phyloP scores from a whole-genome alignment of 2,329 filamentous ascomycete species.

The Pseudopyricularia javanii region DNA sequence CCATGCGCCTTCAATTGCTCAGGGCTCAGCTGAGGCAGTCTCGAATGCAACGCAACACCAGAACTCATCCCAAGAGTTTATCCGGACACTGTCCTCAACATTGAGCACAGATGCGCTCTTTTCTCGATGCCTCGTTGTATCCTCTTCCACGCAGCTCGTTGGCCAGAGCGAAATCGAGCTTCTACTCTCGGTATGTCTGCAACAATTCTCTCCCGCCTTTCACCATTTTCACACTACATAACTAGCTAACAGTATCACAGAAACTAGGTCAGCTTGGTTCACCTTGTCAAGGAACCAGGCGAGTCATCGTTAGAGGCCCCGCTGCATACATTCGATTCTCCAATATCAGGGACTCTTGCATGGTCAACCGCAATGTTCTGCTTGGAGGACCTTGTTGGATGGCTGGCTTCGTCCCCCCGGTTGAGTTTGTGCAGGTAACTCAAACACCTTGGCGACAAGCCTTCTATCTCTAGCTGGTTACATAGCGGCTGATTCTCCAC shows the following conservation, averaged over 20 bases:
- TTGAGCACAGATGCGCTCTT: constrained; percentile 34
- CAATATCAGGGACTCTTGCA: constrained; percentile 47
- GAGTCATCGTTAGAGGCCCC: constrained; percentile 21
- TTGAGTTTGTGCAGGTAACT: constrained; percentile 28
- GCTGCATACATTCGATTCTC: constrained; percentile 42
- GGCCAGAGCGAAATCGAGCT: constrained; percentile 24
- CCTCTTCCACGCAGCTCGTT: constrained; percentile 16
- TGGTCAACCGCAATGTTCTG: constrained; percentile 32
- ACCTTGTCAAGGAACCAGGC: constrained; percentile 22
- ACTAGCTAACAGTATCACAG: constrained; percentile 15
- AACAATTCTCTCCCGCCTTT: not conserved
- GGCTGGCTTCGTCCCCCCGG: constrained; percentile 28
- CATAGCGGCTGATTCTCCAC: not conserved
- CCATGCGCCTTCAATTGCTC: constrained; percentile 12
- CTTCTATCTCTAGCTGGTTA: too few species aligned
- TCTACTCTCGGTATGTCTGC: constrained; percentile 29
- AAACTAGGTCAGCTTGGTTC: constrained; percentile 22
- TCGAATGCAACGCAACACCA: constrained; percentile 2
- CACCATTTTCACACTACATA: not conserved
- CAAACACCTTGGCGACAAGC: not conserved
- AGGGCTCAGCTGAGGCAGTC: constrained; percentile 9
- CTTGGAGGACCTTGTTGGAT: constrained; percentile 32
- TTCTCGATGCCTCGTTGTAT: constrained; percentile 31
- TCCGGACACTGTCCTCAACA: constrained; percentile 16
- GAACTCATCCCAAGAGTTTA: constrained; percentile 9